Evolutionary conservation across 768 basidiomycete genomes (phyloP).

Genomic region (Rhodotorula babjevae): DNA sequence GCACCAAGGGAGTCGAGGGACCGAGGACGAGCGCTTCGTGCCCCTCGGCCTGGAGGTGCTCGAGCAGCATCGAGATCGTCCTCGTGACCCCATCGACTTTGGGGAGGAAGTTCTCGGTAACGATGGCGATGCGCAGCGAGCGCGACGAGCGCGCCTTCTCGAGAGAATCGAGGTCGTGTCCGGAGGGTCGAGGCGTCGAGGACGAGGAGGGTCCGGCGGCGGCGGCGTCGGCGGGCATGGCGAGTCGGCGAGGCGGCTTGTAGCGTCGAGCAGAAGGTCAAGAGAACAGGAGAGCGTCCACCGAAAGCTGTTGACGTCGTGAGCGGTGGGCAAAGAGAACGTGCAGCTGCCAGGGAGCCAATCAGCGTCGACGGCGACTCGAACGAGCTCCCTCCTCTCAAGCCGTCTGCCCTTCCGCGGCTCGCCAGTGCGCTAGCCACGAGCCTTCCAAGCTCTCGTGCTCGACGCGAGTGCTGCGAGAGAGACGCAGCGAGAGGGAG

Average conservation of each 20-base stretch:
- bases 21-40: conserved; percentile 52
- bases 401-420: too few species aligned
- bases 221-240: background rate
- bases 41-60: conserved; percentile 50
- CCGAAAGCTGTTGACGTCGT: too few species aligned
- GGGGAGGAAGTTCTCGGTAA: conserved; percentile 42
- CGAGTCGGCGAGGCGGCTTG: background rate
- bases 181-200: background rate
- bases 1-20: conserved; percentile 38
- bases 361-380: too few species aligned
- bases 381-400: too few species aligned
- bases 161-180: background rate
- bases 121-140: conserved; percentile 23
- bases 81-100: conserved; percentile 53
- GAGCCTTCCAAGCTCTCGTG: too few species aligned
- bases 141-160: background rate
- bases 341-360: too few species aligned
- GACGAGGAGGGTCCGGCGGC: background rate
- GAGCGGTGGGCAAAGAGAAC: too few species aligned
- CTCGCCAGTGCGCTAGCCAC: too few species aligned
- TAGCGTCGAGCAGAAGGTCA: too few species aligned
- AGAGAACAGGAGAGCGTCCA: too few species aligned
- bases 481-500: too few species aligned
- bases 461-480: too few species aligned
- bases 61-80: conserved; percentile 50